Base-by-base conservation (phyloP, 306 rosid species). In the Cucumis cinereus region DNA sequence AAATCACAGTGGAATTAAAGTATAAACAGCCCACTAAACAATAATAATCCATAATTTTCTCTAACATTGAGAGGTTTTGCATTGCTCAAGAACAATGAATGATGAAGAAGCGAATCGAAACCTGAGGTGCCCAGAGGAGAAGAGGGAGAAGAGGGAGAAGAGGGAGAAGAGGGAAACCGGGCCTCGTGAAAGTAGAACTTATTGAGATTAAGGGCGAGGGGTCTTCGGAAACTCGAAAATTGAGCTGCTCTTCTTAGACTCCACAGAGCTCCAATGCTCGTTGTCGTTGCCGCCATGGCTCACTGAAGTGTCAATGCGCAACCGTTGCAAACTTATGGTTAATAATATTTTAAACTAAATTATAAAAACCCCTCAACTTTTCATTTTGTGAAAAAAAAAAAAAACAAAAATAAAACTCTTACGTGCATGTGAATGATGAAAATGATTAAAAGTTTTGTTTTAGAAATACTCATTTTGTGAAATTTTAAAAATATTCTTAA, bases 211-310 rank as follows among this genome's bases (percentile, higher is more conserved):
- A 6, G 30, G 62, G 68, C 56, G 54, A 80, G 82, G 38, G 77
- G 69, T 41, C 49, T 72, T 64, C 84, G 82, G 76, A 81, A 50
- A 74, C 84, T 16, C 16, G 83, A 84, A 79, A 85, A 77, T 7
- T 73, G 84, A 24, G 86, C 70, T 19, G 84, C 80, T 75, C 77
- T 81, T 85, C 85, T 77, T 4, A 85, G 76, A 79, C 62, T 4
- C 77, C 84, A 77, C 22, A 82, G 67, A 26, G 82, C 78, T 85
- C 86, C 92, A 16, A 82, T 84, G 87, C 78, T 73, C 64, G 85
- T 41, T 86, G 88, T 69, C 64, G 85, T 41, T 85, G 88, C 82
- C 50, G 92, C 97, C 97, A 93, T 90, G 82, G 81, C 17, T 45
- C 35, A 8, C 0, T 8, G 2, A 38, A 13, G 17, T 45, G 17